A percentile compares a stretch with the other conserved stretches of the same genome.
phyloP scores from a whole-genome alignment of 2,329 filamentous ascomycete species.

The Fusarium praegraminearum region DNA sequence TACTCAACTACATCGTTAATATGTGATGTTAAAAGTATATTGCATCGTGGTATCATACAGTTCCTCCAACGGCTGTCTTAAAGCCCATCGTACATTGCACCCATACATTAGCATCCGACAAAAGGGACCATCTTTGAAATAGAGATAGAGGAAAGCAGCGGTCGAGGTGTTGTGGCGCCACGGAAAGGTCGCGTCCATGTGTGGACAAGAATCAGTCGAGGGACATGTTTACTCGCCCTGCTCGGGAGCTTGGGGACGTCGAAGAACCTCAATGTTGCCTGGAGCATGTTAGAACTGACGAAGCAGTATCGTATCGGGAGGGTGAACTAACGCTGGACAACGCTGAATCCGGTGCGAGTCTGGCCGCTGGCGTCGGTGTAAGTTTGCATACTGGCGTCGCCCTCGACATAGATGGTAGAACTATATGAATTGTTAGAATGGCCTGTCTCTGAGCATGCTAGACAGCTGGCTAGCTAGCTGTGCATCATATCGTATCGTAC shows the following conservation, averaged over 20 bases:
- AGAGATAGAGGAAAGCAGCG: slow-evolving; percentile 40
- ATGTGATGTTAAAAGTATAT: slow-evolving; percentile 37
- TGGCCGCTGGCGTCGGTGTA: slow-evolving; percentile 80
- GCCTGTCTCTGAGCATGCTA: neutral
- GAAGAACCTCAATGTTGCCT: slow-evolving; percentile 62
- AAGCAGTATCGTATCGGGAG: neutral
- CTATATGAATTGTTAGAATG: slow-evolving; percentile 59
- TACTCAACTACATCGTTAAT: neutral
- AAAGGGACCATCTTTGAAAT: slow-evolving; percentile 33
- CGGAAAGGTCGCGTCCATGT: slow-evolving; percentile 2
- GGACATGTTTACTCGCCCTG: slow-evolving; percentile 39
- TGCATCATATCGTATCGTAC: slow-evolving; percentile 65
- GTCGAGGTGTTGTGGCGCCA: slow-evolving; percentile 9
- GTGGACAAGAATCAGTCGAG: neutral
- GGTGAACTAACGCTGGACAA: slow-evolving; percentile 81
- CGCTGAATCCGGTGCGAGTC: slow-evolving; percentile 71
- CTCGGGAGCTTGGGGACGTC: slow-evolving; percentile 53
- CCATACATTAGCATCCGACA: slow-evolving; percentile 40
- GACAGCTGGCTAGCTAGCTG: neutral
- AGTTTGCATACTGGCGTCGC: slow-evolving; percentile 76
- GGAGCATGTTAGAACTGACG: slow-evolving; percentile 29
- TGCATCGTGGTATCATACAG: slow-evolving; percentile 47
- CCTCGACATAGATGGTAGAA: slow-evolving; percentile 84
- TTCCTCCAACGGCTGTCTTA: slow-evolving; percentile 31
- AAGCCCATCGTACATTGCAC: slow-evolving; percentile 39